Percentiles rank a stretch among this genome's conserved stretches.
These are phyloP conservation scores for Calonectria pauciramosa DNA, from an alignment of 2,329 filamentous ascomycete genomes.

Conservation along the genomic window DNA sequence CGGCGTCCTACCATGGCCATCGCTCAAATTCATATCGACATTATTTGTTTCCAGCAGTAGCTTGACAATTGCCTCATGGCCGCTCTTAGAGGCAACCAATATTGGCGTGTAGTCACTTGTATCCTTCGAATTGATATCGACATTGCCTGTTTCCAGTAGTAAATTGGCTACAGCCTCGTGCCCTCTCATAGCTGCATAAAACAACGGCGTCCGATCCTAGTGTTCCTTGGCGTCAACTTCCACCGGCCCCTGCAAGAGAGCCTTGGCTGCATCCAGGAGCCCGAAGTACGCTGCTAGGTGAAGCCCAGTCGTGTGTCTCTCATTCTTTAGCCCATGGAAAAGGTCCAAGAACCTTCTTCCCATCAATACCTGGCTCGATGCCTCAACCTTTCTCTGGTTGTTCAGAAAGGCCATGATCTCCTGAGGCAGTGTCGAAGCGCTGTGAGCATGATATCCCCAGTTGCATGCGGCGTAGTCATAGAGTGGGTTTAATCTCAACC, in stretches of 20 bases:
- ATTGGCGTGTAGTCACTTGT: not conserved
- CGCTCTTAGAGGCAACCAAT: too few relatives aligned
- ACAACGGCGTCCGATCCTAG: not conserved
- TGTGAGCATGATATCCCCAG: not conserved
- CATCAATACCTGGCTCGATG: not conserved
- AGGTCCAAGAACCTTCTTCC: not conserved
- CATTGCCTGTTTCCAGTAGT: not conserved
- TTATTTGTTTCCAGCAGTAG: too few relatives aligned
- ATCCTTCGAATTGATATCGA: not conserved
- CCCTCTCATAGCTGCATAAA: not conserved
- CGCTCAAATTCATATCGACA: too few relatives aligned
- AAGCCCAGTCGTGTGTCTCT: not conserved
- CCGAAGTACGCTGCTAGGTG: not conserved
- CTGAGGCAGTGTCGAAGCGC: not conserved
- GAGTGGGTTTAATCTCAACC: not conserved
- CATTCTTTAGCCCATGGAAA: too few relatives aligned
- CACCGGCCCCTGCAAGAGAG: not conserved
- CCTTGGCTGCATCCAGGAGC: not conserved
- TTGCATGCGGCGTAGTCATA: not conserved
- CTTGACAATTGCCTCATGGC: too few relatives aligned
- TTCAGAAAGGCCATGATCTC: not conserved
- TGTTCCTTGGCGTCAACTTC: not conserved
- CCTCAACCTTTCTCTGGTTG: too few relatives aligned
- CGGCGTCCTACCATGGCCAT: too few relatives aligned
- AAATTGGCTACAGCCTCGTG: not conserved